phyloP scores from a whole-genome alignment of 2,329 filamentous ascomycete species.

The Pyrenochaeta sp. region DNA sequence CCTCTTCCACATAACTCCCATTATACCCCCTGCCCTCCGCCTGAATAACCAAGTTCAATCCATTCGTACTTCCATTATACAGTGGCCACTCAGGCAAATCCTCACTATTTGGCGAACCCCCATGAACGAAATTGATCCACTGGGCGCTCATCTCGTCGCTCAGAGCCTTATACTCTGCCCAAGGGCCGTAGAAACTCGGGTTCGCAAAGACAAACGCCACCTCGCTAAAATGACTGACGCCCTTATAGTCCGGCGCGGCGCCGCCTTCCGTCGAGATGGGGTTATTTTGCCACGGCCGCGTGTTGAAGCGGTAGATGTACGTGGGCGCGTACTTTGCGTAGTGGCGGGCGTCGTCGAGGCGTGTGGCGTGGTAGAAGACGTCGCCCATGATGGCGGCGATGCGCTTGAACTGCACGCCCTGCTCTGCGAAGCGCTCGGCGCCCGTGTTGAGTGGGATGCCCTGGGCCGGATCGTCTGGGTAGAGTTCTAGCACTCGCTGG shows the following conservation, averaged over 20 bases:
- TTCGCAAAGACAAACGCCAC: constrained; percentile 58
- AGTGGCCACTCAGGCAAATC: constrained; percentile 49
- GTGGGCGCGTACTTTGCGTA: constrained; percentile 58
- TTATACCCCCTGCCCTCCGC: constrained; percentile 50
- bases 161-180: constrained; percentile 50
- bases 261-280: constrained; percentile 51
- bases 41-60: constrained; percentile 56
- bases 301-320: constrained; percentile 70
- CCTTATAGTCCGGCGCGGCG: constrained; percentile 50
- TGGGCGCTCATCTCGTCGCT: constrained; percentile 54
- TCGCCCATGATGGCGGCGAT: constrained; percentile 62
- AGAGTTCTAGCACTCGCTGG: constrained; percentile 40
- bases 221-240: constrained; percentile 63
- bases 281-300: constrained; percentile 38
- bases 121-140: constrained; percentile 56
- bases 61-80: constrained; percentile 47
- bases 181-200: constrained; percentile 46
- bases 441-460: constrained; percentile 46
- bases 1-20: constrained; percentile 52
- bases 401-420: constrained; percentile 61
- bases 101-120: constrained; percentile 47
- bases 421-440: constrained; percentile 36
- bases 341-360: constrained; percentile 52
- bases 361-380: constrained; percentile 63
- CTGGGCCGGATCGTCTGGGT: constrained; percentile 42